Evolutionary conservation across 2,329 filamentous ascomycete species (phyloP).

Genomic region (Ceratocystis ficicola): DNA sequence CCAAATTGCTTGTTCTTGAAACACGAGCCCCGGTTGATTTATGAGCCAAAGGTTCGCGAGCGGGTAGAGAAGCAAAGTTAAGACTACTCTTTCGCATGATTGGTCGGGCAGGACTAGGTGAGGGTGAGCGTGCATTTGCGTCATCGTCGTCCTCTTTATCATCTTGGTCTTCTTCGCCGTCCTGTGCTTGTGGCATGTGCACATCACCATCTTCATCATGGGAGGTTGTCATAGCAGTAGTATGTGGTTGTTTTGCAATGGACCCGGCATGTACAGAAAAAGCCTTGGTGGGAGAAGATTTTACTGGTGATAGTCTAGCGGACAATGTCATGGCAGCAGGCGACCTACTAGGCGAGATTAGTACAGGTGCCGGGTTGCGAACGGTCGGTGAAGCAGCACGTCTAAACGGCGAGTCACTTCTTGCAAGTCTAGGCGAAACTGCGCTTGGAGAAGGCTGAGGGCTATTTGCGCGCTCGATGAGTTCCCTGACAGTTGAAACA

Average conservation of each 20-base stretch:
- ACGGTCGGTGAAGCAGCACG: slow-evolving; percentile 14
- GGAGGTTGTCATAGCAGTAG: slow-evolving; percentile 3
- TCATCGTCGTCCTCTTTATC: slow-evolving; percentile 35
- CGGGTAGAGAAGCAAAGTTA: slow-evolving; percentile 84
- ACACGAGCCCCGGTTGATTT: slow-evolving; percentile 65
- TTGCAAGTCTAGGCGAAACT: slow-evolving; percentile 14
- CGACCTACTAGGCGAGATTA: neutral
- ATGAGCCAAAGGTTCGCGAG: slow-evolving; percentile 75
- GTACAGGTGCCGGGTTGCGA: neutral
- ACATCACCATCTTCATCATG: slow-evolving; percentile 18
- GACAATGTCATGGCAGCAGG: slow-evolving; percentile 3
- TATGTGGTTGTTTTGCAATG: slow-evolving; percentile 2
- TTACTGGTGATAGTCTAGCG: slow-evolving; percentile 7
- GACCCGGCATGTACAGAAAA: neutral
- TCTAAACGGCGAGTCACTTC: slow-evolving; percentile 10
- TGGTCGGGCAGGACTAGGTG: slow-evolving; percentile 62
- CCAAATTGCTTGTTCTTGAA: slow-evolving; percentile 67
- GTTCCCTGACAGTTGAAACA: neutral
- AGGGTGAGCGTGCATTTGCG: slow-evolving; percentile 51
- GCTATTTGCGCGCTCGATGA: neutral
- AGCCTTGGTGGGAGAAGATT: slow-evolving; percentile 1
- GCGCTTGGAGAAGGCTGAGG: slow-evolving; percentile 11
- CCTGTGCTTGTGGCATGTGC: slow-evolving; percentile 22
- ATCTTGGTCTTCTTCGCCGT: slow-evolving; percentile 4
- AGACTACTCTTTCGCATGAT: slow-evolving; percentile 86